Conservation (phyloP, 805 yeast species). For the Naumovozyma baii region DNA sequence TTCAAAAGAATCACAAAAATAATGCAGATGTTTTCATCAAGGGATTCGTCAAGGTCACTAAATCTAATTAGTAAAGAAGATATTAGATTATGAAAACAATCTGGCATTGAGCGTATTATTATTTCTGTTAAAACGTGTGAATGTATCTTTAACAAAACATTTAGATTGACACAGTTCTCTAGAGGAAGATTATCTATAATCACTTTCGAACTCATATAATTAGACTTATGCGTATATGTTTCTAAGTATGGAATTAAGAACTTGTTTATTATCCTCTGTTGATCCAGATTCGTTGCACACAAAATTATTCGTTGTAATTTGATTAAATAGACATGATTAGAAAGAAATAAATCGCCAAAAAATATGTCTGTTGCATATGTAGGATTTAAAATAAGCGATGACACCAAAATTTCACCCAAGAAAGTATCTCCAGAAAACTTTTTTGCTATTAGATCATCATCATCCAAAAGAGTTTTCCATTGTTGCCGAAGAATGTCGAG, state of each 20-base stretch:
- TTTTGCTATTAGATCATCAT: neutral
- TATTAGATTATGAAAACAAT: neutral
- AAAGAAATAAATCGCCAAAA: constrained; percentile 14
- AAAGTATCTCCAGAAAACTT: neutral
- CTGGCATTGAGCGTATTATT: constrained; percentile 9
- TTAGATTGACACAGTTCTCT: constrained; percentile 5
- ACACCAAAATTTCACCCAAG: constrained; percentile 9
- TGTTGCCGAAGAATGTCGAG: constrained; percentile 14
- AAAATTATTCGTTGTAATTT: constrained; percentile 6
- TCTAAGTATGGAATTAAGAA: constrained; percentile 17
- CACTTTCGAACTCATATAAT: constrained; percentile 5
- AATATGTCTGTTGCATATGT: constrained; percentile 9
- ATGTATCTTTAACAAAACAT: constrained; percentile 8
- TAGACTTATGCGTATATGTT: constrained; percentile 3
- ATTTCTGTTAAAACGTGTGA: constrained; percentile 13
- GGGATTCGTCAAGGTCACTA: constrained; percentile 4
- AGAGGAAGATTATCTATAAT: constrained; percentile 10
- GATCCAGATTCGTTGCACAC: constrained; percentile 9
- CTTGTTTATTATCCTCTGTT: constrained; percentile 10
- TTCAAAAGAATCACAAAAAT: constrained; percentile 13
- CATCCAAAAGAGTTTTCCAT: constrained; percentile 12
- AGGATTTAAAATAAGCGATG: constrained; percentile 15
- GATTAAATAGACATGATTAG: constrained; percentile 4
- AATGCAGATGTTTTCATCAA: constrained; percentile 18
- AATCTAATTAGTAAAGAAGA: constrained; percentile 5